Percentiles rank a stretch among this genome's conserved stretches.
phyloP scores from a whole-genome alignment of 257 asterid species.

The Rubia yunnanensis region DNA sequence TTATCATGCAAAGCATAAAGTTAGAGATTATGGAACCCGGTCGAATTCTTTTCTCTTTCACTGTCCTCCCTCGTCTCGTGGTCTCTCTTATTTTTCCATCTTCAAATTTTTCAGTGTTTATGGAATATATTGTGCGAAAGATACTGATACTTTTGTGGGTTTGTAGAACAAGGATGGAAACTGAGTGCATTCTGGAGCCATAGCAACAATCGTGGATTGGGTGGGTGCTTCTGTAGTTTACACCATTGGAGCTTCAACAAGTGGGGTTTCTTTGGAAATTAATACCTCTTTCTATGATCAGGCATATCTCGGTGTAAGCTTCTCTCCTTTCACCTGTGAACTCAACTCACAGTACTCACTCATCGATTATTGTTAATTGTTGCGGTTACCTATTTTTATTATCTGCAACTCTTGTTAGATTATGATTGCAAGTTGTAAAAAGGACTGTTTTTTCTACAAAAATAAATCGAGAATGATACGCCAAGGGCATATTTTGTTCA shows the following conservation, averaged over 20 bases:
- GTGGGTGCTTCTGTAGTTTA: conserved; percentile 53
- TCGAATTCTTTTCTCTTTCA: conserved; percentile 56
- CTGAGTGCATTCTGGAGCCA: conserved; percentile 72
- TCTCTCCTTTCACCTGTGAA: not conserved
- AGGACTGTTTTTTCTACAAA: too few relatives aligned
- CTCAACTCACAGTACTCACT: too few relatives aligned
- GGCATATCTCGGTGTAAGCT: conserved; percentile 57
- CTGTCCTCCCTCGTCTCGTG: conserved; percentile 69
- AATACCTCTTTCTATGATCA: conserved; percentile 50
- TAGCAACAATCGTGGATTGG: conserved; percentile 64
- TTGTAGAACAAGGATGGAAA: conserved; percentile 43
- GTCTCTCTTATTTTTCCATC: conserved; percentile 23
- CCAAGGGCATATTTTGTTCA: not conserved
- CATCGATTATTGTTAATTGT: not conserved
- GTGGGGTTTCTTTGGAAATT: conserved; percentile 78
- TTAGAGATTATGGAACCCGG: conserved; percentile 57
- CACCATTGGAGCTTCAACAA: conserved; percentile 41
- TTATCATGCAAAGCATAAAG: conserved; percentile 56
- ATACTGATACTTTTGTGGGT: not conserved
- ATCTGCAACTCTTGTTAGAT: not conserved
- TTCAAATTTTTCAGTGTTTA: not conserved
- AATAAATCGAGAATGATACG: too few relatives aligned
- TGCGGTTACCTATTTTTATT: not conserved
- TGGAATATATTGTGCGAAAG: not conserved
- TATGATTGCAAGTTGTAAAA: not conserved